Conservation (phyloP, 192 early-diverging fungal genomes). For the Endogone sp. region DNA sequence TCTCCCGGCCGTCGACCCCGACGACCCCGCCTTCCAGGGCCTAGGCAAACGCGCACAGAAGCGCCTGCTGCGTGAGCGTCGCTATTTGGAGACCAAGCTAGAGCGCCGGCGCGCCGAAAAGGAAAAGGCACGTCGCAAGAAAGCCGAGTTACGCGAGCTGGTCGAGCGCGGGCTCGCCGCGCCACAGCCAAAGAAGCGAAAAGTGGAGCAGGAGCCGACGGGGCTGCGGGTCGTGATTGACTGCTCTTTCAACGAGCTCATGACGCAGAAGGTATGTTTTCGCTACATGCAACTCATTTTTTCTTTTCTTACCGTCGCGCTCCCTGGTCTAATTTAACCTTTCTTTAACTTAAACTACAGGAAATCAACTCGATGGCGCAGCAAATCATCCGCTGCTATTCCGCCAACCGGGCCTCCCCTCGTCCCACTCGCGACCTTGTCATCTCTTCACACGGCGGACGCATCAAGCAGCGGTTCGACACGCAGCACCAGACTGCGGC, state of each 20-base stretch:
- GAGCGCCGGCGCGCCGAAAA: conserved; percentile 41
- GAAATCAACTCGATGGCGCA: conserved; percentile 66
- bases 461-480: conserved; percentile 42
- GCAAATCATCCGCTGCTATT: conserved; percentile 76
- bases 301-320: neutral
- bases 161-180: conserved; percentile 35
- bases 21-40: conserved; percentile 33
- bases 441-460: conserved; percentile 52
- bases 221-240: conserved; percentile 71
- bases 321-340: too few relatives aligned
- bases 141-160: conserved; percentile 42
- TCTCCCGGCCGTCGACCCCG: neutral
- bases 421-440: conserved; percentile 52
- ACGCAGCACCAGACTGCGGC: conserved; percentile 34
- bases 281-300: neutral
- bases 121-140: conserved; percentile 44
- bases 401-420: conserved; percentile 54
- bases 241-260: conserved; percentile 72
- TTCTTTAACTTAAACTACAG: too few relatives aligned
- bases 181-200: conserved; percentile 36
- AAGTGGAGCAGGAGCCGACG: conserved; percentile 43
- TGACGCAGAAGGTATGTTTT: conserved; percentile 61
- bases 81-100: conserved; percentile 42
- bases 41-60: conserved; percentile 76
- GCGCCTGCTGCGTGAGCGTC: conserved; percentile 57